Percentiles rank a stretch among this genome's conserved stretches.
Conservation (phyloP, 208 protist genomes). For the Leishmania major region DNA sequence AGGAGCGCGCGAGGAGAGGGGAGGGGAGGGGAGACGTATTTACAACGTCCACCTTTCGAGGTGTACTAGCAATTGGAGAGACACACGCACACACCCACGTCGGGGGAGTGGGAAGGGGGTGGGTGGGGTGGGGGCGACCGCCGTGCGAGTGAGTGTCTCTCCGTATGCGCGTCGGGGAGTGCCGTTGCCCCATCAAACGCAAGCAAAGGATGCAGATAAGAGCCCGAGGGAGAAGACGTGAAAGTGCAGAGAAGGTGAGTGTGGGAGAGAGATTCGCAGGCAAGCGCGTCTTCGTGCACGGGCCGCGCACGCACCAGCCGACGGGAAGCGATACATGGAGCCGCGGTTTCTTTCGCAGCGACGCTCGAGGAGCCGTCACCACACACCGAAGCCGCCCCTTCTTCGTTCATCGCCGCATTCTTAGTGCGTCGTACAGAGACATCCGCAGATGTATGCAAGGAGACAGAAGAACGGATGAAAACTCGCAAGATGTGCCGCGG, state of each 20-base stretch:
- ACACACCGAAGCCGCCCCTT: not conserved
- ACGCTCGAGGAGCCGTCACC: not conserved
- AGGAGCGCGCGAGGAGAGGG: too few relatives aligned
- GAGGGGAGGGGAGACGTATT: not conserved
- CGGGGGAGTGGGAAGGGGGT: not conserved
- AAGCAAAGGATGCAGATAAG: not conserved
- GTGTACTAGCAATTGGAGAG: not conserved
- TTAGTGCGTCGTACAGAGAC: not conserved
- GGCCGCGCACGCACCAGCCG: too few relatives aligned
- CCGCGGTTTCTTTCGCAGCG: not conserved
- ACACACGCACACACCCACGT: too few relatives aligned
- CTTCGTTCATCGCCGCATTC: not conserved
- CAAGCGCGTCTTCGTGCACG: too few relatives aligned
- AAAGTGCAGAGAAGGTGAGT: not conserved
- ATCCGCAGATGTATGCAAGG: not conserved
- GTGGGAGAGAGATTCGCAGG: too few relatives aligned
- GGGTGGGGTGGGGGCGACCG: not conserved
- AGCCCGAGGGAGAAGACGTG: not conserved
- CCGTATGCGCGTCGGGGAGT: not conserved
- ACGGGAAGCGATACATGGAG: not conserved
- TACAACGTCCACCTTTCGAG: not conserved
- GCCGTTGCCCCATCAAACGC: not conserved
- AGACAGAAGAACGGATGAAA: not conserved
- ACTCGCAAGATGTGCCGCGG: too few relatives aligned
- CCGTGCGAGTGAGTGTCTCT: not conserved